phyloP scores from a whole-genome alignment of 768 basidiomycete species.

The Fistulinella prunicolor region DNA sequence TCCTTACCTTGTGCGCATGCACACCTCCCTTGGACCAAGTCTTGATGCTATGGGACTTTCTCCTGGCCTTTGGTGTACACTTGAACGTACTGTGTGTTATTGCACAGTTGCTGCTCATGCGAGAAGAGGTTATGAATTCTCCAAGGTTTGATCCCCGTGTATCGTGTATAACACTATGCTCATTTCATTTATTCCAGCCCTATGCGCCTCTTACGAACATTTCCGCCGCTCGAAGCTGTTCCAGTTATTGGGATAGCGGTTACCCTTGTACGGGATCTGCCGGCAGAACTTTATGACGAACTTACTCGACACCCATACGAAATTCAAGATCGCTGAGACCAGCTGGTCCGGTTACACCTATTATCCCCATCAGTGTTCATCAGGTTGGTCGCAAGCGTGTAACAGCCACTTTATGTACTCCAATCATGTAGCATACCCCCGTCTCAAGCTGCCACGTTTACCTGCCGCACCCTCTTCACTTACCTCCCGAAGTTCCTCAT shows the following conservation, averaged over 20 bases:
- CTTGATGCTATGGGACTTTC: constrained; percentile 93
- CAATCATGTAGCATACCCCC: constrained; percentile 26
- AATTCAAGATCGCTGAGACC: constrained; percentile 24
- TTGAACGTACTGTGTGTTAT: constrained; percentile 96
- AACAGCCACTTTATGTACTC: constrained; percentile 9
- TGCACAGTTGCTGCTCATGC: constrained; percentile 87
- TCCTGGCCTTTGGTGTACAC: constrained; percentile 94
- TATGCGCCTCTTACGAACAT: constrained; percentile 90
- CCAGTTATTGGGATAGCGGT: constrained; percentile 92
- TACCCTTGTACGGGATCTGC: constrained; percentile 89
- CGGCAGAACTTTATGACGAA: constrained; percentile 82
- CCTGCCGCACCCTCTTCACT: constrained; percentile 1
- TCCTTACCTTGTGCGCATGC: constrained; percentile 93
- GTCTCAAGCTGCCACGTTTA: neutral
- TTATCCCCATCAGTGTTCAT: neutral
- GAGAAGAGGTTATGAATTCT: constrained; percentile 85
- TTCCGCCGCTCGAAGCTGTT: constrained; percentile 86
- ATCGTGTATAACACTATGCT: neutral
- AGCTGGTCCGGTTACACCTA: neutral
- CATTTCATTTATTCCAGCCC: constrained; percentile 52
- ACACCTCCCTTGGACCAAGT: constrained; percentile 97
- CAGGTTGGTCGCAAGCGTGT: constrained; percentile 14
- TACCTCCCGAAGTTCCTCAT: too few species aligned
- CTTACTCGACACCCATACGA: constrained; percentile 87
- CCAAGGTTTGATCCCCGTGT: constrained; percentile 58